A percentile compares a stretch with the other conserved stretches of the same genome.
Evolutionary conservation across 352 stramenopile genomes (phyloP).

Genomic region (Globisporangium solare): DNA sequence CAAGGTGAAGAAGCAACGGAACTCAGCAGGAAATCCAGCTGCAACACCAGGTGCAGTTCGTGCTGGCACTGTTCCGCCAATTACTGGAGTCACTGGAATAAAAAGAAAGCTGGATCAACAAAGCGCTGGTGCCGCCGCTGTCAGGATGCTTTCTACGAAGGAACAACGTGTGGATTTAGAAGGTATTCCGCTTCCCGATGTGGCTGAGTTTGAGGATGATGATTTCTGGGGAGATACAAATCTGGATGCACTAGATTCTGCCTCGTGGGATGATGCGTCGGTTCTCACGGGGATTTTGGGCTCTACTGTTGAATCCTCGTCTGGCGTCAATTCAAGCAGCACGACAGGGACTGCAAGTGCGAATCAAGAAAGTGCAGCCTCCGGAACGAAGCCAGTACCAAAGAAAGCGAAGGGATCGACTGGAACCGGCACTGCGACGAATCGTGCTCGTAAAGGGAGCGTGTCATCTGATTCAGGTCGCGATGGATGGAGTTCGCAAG

Average conservation of each 20-base stretch:
- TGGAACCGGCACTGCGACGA: slow-evolving; percentile 18
- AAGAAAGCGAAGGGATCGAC: slow-evolving; percentile 62
- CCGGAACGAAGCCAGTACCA: slow-evolving; percentile 9
- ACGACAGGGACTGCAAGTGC: slow-evolving; percentile 13
- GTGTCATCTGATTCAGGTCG: slow-evolving; percentile 48
- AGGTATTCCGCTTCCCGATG: slow-evolving; percentile 65
- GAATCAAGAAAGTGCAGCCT: slow-evolving; percentile 17
- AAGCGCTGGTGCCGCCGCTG: slow-evolving; percentile 2
- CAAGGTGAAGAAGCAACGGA: slow-evolving; percentile 65
- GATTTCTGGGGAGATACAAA: slow-evolving; percentile 87
- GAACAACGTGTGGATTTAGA: slow-evolving; percentile 75
- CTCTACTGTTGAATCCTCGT: slow-evolving; percentile 23
- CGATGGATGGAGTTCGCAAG: slow-evolving; percentile 62
- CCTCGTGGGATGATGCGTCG: slow-evolving; percentile 74
- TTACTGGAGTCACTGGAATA: slow-evolving; percentile 18
- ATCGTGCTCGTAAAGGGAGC: slow-evolving; percentile 46
- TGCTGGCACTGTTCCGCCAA: slow-evolving; percentile 5
- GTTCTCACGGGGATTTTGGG: slow-evolving; percentile 67
- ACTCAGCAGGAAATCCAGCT: slow-evolving; percentile 13
- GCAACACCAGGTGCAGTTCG: slow-evolving; percentile 9
- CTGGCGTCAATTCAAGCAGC: slow-evolving; percentile 14
- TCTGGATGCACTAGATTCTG: slow-evolving; percentile 77
- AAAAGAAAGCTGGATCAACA: slow-evolving; percentile 75
- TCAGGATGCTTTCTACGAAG: slow-evolving; percentile 32
- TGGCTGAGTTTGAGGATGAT: slow-evolving; percentile 76